Percentiles rank a stretch among this genome's conserved stretches.
These are phyloP conservation scores for Colletotrichum musicola DNA, from an alignment of 2,329 filamentous ascomycete genomes.

Conservation along the genomic window DNA sequence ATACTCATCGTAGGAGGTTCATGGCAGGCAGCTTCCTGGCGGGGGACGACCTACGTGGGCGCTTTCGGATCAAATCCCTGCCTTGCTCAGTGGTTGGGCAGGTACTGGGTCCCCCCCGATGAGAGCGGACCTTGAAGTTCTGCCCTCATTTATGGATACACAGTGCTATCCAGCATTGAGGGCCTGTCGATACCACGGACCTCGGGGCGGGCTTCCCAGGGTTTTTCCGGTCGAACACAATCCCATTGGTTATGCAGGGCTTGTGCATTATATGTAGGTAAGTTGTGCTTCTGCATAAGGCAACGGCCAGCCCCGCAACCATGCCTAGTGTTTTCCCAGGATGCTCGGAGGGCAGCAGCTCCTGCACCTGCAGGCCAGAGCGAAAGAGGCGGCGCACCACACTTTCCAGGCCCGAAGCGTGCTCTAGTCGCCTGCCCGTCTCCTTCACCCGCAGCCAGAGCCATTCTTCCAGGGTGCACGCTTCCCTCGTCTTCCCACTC, in stretches of 20 bases:
- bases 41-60: conserved; percentile 15
- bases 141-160: conserved; percentile 21
- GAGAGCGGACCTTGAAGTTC: background rate
- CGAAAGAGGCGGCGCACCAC: conserved; percentile 36
- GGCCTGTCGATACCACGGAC: background rate
- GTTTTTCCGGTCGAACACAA: conserved; percentile 29
- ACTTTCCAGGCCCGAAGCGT: conserved; percentile 36
- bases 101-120: background rate
- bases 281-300: conserved; percentile 8
- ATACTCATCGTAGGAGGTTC: background rate
- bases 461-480: conserved; percentile 36
- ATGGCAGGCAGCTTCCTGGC: background rate
- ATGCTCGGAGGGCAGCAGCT: conserved; percentile 17
- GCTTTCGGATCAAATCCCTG: conserved; percentile 31
- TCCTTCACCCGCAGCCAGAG: conserved; percentile 30
- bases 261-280: conserved; percentile 4
- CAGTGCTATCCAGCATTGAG: conserved; percentile 8
- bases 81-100: conserved; percentile 11
- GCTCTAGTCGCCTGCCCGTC: conserved; percentile 33
- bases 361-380: conserved; percentile 30
- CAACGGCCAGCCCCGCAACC: conserved; percentile 29
- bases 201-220: background rate
- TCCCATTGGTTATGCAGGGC: background rate
- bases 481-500: conserved; percentile 36
- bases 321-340: conserved; percentile 14